Evolutionary conservation across 1,284 basidiomycete genomes (phyloP).

Genomic region (Sanghuangporus weigelae): DNA sequence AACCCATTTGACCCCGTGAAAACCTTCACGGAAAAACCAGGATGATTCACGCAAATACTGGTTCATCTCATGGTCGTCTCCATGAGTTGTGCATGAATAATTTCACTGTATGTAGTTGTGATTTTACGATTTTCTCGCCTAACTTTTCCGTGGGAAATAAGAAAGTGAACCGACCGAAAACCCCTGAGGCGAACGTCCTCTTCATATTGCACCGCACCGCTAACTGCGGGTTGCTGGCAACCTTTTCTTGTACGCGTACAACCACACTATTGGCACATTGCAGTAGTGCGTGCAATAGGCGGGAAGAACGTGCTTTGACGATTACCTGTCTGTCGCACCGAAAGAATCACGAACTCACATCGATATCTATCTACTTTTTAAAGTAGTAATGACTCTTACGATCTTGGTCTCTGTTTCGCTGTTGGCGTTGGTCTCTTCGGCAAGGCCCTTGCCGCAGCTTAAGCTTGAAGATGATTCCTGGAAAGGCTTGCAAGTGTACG

Average conservation of each 20-base stretch:
- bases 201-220: not conserved
- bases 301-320: not conserved
- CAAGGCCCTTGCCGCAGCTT: slow-evolving; percentile 31
- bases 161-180: not conserved
- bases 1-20: not conserved
- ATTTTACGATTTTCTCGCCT: not conserved
- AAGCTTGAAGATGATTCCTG: slow-evolving; percentile 23
- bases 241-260: slow-evolving; percentile 2
- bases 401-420: slow-evolving; percentile 38
- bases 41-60: not conserved
- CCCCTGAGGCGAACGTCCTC: not conserved
- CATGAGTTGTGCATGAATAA: no score
- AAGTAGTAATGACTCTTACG: slow-evolving; percentile 34
- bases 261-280: not conserved
- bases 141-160: not conserved
- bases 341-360: no score
- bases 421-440: slow-evolving; percentile 41
- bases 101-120: no score
- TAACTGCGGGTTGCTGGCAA: slow-evolving; percentile 8
- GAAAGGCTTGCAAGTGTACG: not conserved
- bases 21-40: not conserved
- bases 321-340: no score
- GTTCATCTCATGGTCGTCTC: no score
- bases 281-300: not conserved
- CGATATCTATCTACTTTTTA: not conserved